Base-by-base conservation (phyloP, 495 filamentous ascomycete genomes). In the Aspergillus homomorphus region DNA sequence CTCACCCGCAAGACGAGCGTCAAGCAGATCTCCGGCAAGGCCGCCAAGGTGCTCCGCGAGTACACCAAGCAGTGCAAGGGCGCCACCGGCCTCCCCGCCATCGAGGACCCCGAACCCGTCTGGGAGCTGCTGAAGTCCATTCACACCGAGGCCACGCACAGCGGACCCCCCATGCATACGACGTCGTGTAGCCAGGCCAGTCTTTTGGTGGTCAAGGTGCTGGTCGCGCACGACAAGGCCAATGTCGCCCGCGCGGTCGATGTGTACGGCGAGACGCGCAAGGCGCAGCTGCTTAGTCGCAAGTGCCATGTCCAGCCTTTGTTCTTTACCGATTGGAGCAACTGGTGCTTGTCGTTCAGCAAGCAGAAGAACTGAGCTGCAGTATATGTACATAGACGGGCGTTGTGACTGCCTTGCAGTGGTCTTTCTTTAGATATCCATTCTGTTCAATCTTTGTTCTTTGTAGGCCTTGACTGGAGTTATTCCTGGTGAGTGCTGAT, bases 1-100 rank as follows among this genome's bases (percentile, higher is more conserved):
- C 76, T 83, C 9, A 78, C 82, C 3, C 77, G 87, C 23, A 80
- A 72, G 2, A 90, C 90, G 0, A 83, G 78, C 14, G 84, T 83
- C 57, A 90, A 90, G 68, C 80, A 87, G 45, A 80, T 96, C 28
- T 80, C 85, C 5, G 85, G 88, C 33, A 92, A 89, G 66, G 88
- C 89, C 0, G 82, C 79, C 60, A 75, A 77, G 4, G 79, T 91
- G 20, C 78, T 98, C 38, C 79, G 82, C 38, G 79, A 82, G 58
- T 90, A 89, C 69, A 81, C 86, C n/a, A 88, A 87, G 63, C 68
- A 81, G 10, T 83, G 85, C 64, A 91, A 88, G 75, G 77, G 81
- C 24, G 72, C 75, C 28, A 69, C 73, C 7, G 33, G 4, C 0
- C 66, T 82, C 1, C 79, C 80, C 1, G 56, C 66, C n/a, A 62